Base-by-base conservation (phyloP, 805 yeast genomes). In the Candida krabiensis region DNA sequence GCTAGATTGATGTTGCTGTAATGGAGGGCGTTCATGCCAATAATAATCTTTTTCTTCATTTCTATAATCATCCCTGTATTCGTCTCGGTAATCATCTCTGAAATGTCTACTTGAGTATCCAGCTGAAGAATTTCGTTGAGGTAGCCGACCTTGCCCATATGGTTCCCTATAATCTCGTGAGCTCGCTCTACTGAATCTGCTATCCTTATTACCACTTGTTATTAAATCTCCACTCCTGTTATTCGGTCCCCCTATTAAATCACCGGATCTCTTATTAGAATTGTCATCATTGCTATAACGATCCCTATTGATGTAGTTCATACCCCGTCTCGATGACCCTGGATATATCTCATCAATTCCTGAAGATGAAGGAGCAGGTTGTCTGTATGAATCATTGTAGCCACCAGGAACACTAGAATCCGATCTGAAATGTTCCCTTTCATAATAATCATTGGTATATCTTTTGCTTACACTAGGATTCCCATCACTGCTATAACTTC, bases 181-280 rank as follows among this genome's bases (percentile, higher is more conserved):
- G n/a, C 37, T 31, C 15, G 41, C 37, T 19, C 50, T 32, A 11
- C 37, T 28, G 30, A 35, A 52, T 24, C 54, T 31, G 26, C 29
- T 27, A 12, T 52, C 56, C 27, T 40, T 44, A 18, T 30, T 30
- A 2, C 44, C 38, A 23, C 19, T 40, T 17, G 43, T 39, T 22
- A 52, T 50, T 28, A 49, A 28, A 28, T 52, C 57, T 2, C 55
- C 52, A 3, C 53, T 46, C 30, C 50, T 43, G 33, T 50, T 52
- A 37, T 24, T 40, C 11, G 53, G 35, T 15, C 47, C 52, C 7
- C 48, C 44, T 8, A 44, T 40, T 17, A 48, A 22, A 37, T 52
- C 56, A 9, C 55, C 55, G 2, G 53, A 44, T 18, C 46, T 44
- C 7, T 43, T 43, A 23, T 39, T 40, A 12, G 34, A 9, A 19